phyloP scores from a whole-genome alignment of 306 rosid genomes.

The Quercus gilva region DNA sequence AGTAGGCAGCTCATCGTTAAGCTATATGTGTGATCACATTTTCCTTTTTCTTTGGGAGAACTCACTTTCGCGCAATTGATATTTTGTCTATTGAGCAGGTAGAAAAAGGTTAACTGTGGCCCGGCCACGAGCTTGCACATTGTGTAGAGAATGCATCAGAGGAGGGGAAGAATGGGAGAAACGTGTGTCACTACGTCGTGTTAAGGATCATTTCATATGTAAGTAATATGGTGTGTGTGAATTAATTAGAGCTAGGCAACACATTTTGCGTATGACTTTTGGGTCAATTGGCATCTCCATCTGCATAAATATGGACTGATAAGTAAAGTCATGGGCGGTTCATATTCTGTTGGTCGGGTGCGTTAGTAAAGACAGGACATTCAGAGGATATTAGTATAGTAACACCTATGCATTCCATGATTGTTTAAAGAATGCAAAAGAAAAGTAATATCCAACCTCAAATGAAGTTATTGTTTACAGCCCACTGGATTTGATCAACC shows the following conservation, averaged over 20 bases:
- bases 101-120: constrained; percentile 65
- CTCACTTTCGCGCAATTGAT: constrained; percentile 9
- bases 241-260: constrained; percentile 1
- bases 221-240: constrained; percentile 40
- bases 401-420: neutral
- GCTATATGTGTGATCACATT: neutral
- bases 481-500: neutral
- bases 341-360: neutral
- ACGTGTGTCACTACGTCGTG: constrained; percentile 70
- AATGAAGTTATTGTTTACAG: neutral
- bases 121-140: constrained; percentile 76
- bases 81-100: constrained; percentile 47
- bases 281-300: neutral
- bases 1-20: neutral
- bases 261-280: neutral
- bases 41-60: constrained; percentile 6
- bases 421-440: neutral
- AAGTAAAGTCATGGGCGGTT: neutral
- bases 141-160: constrained; percentile 95
- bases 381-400: neutral
- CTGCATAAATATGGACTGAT: neutral
- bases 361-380: no score
- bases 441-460: neutral
- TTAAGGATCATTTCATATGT: constrained; percentile 91
- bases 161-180: constrained; percentile 89